phyloP scores from a whole-genome alignment of 306 rosid genomes.

The Pueraria montana region DNA sequence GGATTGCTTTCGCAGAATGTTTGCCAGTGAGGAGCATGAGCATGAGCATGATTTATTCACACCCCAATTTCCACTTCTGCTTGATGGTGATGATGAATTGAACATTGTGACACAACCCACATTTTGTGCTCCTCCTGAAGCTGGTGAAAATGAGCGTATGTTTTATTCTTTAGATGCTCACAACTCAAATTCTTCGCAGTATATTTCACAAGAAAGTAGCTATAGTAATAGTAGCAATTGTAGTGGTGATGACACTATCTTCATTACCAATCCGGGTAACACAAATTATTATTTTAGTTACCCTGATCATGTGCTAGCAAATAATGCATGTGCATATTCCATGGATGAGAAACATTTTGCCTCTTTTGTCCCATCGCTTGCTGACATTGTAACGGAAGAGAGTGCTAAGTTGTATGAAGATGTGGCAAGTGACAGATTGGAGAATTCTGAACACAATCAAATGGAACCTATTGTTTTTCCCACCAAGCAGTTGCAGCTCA shows the following conservation, averaged over 20 bases:
- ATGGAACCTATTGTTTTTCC: conserved; percentile 43
- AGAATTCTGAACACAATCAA: conserved; percentile 42
- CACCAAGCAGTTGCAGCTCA: background rate
- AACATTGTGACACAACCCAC: conserved; percentile 44
- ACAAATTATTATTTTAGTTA: conserved; percentile 46
- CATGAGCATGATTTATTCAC: conserved; percentile 50
- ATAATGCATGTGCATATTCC: conserved; percentile 22
- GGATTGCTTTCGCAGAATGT: conserved; percentile 65
- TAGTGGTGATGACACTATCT: conserved; percentile 44
- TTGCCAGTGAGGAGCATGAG: conserved; percentile 60
- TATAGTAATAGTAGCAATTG: conserved; percentile 49
- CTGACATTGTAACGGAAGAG: conserved; percentile 60
- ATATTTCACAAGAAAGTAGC: conserved; percentile 65
- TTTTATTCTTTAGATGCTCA: conserved; percentile 62
- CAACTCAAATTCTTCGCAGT: conserved; percentile 59
- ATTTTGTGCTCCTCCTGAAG: conserved; percentile 47
- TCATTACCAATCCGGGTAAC: conserved; percentile 49
- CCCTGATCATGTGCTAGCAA: conserved; percentile 38
- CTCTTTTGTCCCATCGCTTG: conserved; percentile 51
- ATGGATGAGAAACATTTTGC: conserved; percentile 50
- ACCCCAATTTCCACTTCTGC: conserved; percentile 59
- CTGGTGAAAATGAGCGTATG: conserved; percentile 51
- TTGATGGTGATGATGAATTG: conserved; percentile 50
- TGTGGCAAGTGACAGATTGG: conserved; percentile 39
- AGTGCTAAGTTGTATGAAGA: conserved; percentile 51